Percentiles rank a stretch among this genome's conserved stretches.
Evolutionary conservation across 2,329 filamentous ascomycete genomes (phyloP).

Genomic region (Lasiodiplodia gonubiensis): DNA sequence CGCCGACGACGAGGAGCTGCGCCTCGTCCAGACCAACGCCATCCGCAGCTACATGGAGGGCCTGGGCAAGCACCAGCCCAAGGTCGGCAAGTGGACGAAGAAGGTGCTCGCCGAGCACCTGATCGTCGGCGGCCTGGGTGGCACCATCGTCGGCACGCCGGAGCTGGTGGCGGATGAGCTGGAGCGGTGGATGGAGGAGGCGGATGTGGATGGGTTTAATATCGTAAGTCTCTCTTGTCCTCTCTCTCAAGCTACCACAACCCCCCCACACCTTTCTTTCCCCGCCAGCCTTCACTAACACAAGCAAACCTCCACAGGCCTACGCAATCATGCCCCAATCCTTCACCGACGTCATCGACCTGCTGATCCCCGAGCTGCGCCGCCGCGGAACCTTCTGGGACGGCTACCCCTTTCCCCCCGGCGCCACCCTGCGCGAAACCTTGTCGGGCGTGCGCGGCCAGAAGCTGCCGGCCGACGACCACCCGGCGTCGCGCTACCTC

Average conservation of each 20-base stretch:
- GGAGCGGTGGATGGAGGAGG: conserved; percentile 70
- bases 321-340: conserved; percentile 71
- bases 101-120: conserved; percentile 71
- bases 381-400: conserved; percentile 64
- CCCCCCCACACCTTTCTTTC: too few species aligned
- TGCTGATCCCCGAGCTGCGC: conserved; percentile 65
- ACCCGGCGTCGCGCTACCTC: conserved; percentile 58
- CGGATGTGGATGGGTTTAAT: conserved; percentile 77
- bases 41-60: conserved; percentile 31
- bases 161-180: conserved; percentile 69
- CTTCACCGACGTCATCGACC: conserved; percentile 70
- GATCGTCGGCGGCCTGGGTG: conserved; percentile 70
- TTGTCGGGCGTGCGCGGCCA: conserved; percentile 60
- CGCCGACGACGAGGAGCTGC: conserved; percentile 66
- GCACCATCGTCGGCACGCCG: conserved; percentile 68
- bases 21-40: conserved; percentile 30
- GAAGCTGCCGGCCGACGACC: conserved; percentile 57
- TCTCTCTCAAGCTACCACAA: too few species aligned
- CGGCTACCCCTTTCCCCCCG: conserved; percentile 57
- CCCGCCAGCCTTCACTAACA: background rate
- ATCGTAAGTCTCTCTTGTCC: conserved; percentile 57
- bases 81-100: conserved; percentile 71
- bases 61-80: conserved; percentile 34
- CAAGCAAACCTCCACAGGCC: conserved; percentile 48
- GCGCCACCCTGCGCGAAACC: conserved; percentile 67